Base-by-base conservation (phyloP, 176 grass and related monocot genomes). In the Bolboschoenus planiculmis region DNA sequence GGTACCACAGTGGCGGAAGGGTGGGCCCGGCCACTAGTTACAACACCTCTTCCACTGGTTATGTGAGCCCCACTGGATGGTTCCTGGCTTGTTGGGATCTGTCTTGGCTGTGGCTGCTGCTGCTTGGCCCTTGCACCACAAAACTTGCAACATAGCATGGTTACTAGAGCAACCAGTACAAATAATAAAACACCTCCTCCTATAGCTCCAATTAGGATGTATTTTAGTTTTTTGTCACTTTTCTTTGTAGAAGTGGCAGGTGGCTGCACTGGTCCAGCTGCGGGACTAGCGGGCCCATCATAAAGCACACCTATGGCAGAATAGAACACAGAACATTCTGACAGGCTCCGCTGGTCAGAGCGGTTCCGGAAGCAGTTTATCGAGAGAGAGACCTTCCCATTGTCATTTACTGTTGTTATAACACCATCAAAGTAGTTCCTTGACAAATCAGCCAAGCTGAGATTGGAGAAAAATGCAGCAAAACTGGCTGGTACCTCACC, bases 161-260 rank as follows among this genome's bases (percentile, higher is more conserved):
- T 83, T 7, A 86, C 62, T 14, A 81, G 48, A 64, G 46, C 46
- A 43, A 76, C 63, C 67, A 78, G 79, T 16, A 89, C 68, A 36
- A 82, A 9, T 18, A 95, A 81, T 53, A 93, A 76, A 33, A 91
- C 23, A 30, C 77, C 61, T 7, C 92, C 95, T 5, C 86, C 89
- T n/a, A 93, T 88, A 31, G 86, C 87, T 53, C 89, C 97, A 47
- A 96, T 93, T 85, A 99, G 36, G 67, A 96, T 96, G 77, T 99
- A 99, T 79, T 86, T 92, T 80, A 96, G 75, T 47, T 96, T 90
- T 63, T 80, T 85, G 68, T 81, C 56, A 23, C 61, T 85, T 64
- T 80, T 94, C 40, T 88, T 91, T 20, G 56, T 80, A 0, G 56
- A 46, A 10, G 79, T 48, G n/a, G 47, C 50, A 31, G 81, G 72